Percentiles rank a stretch among this genome's conserved stretches.
phyloP scores from a whole-genome alignment of 2,329 filamentous ascomycete species.

The Phoma sp. region DNA sequence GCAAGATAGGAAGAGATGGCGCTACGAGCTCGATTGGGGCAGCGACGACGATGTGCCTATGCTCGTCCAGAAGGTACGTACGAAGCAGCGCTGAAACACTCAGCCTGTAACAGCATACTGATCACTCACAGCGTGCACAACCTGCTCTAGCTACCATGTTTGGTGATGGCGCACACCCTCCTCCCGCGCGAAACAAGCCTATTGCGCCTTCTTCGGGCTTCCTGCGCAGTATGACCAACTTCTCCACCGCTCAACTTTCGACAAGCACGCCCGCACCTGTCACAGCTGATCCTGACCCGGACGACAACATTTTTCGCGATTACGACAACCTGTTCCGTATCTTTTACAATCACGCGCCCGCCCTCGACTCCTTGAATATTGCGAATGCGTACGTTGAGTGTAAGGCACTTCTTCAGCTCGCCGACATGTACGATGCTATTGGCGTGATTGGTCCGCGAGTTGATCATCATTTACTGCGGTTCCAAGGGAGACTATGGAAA shows the following conservation, averaged over 20 bases:
- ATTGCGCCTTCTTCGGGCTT: slow-evolving; percentile 71
- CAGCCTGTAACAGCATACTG: slow-evolving; percentile 8
- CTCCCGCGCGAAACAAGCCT: slow-evolving; percentile 67
- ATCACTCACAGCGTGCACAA: slow-evolving; percentile 17
- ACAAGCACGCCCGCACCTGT: slow-evolving; percentile 34
- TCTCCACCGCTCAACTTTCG: slow-evolving; percentile 56
- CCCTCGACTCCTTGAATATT: slow-evolving; percentile 84
- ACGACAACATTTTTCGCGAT: slow-evolving; percentile 80
- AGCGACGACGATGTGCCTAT: slow-evolving; percentile 79
- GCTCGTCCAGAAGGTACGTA: slow-evolving; percentile 76
- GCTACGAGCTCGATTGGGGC: slow-evolving; percentile 84
- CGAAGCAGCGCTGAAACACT: neutral
- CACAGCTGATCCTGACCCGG: slow-evolving; percentile 66
- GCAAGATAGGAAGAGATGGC: slow-evolving; percentile 70
- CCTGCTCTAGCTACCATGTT: slow-evolving; percentile 60
- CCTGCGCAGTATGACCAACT: slow-evolving; percentile 86
- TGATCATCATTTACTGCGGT: slow-evolving; percentile 91
- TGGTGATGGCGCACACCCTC: slow-evolving; percentile 50
- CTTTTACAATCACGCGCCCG: slow-evolving; percentile 90
- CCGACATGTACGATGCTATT: slow-evolving; percentile 94
- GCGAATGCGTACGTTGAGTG: slow-evolving; percentile 92
- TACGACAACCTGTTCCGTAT: slow-evolving; percentile 96
- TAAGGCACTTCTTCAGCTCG: slow-evolving; percentile 84
- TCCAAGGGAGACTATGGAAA: slow-evolving; percentile 89
- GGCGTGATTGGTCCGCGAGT: slow-evolving; percentile 86